A percentile compares a stretch with the other conserved stretches of the same genome.
These are phyloP conservation scores for Kodamaea kakaduensis DNA, from an alignment of 805 yeast genomes.

Conservation along the genomic window DNA sequence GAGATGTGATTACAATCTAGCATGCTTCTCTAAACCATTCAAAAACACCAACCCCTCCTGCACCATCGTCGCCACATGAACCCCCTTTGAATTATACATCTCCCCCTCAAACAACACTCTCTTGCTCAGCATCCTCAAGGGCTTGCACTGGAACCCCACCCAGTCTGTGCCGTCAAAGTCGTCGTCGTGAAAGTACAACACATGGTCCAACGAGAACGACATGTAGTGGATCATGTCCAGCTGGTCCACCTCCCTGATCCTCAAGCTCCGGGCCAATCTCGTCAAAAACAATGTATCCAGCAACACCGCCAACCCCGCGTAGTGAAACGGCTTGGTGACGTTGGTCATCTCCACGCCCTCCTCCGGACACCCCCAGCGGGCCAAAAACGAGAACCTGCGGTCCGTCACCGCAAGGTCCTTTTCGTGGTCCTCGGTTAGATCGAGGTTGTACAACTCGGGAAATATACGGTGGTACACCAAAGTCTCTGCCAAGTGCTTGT, in stretches of 20 bases:
- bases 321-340: constrained; percentile 27
- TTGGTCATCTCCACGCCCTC: constrained; percentile 8
- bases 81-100: constrained; percentile 46
- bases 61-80: constrained; percentile 53
- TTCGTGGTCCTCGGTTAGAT: constrained; percentile 23
- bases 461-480: constrained; percentile 28
- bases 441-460: constrained; percentile 29
- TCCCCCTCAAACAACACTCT: constrained; percentile 58
- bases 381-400: constrained; percentile 24
- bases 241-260: constrained; percentile 29
- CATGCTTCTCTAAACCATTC: constrained; percentile 19
- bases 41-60: constrained; percentile 59
- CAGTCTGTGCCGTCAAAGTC: constrained; percentile 49
- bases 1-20: constrained; percentile 3
- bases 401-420: constrained; percentile 18
- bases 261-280: constrained; percentile 48
- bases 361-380: constrained; percentile 23
- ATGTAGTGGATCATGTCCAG: constrained; percentile 29
- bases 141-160: constrained; percentile 47
- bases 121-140: constrained; percentile 47
- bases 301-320: constrained; percentile 55
- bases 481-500: constrained; percentile 13
- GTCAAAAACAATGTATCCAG: constrained; percentile 56
- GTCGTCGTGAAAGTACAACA: constrained; percentile 59
- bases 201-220: constrained; percentile 63